Evolutionary conservation across 2,329 filamentous ascomycete species (phyloP).

Genomic region (Helminthosporium solani): DNA sequence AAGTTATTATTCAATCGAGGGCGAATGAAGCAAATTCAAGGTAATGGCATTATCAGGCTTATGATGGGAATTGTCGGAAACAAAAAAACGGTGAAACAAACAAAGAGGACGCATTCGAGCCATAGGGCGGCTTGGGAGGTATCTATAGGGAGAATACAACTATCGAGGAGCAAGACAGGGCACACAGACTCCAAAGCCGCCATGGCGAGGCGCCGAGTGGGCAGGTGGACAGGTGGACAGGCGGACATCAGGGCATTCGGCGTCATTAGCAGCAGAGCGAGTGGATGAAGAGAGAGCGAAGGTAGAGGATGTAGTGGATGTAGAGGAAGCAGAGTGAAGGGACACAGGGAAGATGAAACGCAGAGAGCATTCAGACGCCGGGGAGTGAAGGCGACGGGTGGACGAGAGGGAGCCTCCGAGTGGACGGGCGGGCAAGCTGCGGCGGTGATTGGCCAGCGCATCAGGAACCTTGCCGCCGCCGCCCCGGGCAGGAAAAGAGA

Average conservation of each 20-base stretch:
- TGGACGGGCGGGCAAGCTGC: too few species aligned
- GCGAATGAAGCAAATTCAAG: not conserved
- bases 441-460: conserved; percentile 34
- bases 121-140: too few species aligned
- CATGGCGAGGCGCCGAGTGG: conserved; percentile 35
- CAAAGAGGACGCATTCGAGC: too few species aligned
- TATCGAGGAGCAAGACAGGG: too few species aligned
- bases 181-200: conserved; percentile 34
- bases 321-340: too few species aligned
- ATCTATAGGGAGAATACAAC: too few species aligned
- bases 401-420: too few species aligned
- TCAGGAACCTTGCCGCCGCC: not conserved
- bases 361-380: too few species aligned
- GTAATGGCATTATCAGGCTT: not conserved
- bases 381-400: too few species aligned
- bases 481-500: not conserved
- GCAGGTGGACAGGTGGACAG: conserved; percentile 11
- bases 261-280: conserved; percentile 14
- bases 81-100: conserved; percentile 8
- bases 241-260: too few species aligned
- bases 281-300: conserved; percentile 40
- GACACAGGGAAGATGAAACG: too few species aligned
- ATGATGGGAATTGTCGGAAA: conserved; percentile 8
- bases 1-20: conserved; percentile 34
- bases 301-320: too few species aligned